Evolutionary conservation across 2,329 filamentous ascomycete species (phyloP).

Genomic region (Paracorniculantispora psalliotae): DNA sequence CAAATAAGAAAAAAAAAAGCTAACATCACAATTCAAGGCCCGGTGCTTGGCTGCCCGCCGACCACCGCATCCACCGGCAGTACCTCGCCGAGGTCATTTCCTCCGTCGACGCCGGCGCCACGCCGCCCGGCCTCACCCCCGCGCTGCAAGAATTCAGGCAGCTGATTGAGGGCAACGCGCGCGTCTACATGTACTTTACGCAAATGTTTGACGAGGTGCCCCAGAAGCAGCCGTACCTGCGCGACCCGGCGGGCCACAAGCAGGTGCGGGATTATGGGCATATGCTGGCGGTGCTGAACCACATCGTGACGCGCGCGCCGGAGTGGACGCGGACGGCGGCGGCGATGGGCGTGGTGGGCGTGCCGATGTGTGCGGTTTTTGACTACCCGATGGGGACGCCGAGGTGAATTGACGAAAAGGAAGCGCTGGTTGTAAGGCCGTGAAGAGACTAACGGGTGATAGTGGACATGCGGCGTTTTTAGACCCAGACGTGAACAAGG

Average conservation of each 20-base stretch:
- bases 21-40: conserved; percentile 26
- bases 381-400: conserved; percentile 52
- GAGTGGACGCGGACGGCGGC: conserved; percentile 49
- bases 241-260: conserved; percentile 55
- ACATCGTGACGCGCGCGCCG: conserved; percentile 47
- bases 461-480: conserved; percentile 49
- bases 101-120: conserved; percentile 39
- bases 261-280: conserved; percentile 63
- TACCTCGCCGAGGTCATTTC: conserved; percentile 56
- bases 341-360: conserved; percentile 6
- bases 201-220: conserved; percentile 68
- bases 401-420: conserved; percentile 27
- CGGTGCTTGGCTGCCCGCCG: conserved; percentile 59
- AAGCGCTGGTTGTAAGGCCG: no score
- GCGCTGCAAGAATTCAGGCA: conserved; percentile 60
- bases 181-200: conserved; percentile 61
- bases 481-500: conserved; percentile 49
- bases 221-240: conserved; percentile 51
- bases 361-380: conserved; percentile 12
- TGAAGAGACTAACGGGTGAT: background rate
- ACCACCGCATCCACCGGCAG: conserved; percentile 56
- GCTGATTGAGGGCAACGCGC: conserved; percentile 59
- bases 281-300: conserved; percentile 62
- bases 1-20: no score
- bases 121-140: conserved; percentile 48